Conservation (phyloP, 2,329 filamentous ascomycete species). For the Venturia aucupariae region DNA sequence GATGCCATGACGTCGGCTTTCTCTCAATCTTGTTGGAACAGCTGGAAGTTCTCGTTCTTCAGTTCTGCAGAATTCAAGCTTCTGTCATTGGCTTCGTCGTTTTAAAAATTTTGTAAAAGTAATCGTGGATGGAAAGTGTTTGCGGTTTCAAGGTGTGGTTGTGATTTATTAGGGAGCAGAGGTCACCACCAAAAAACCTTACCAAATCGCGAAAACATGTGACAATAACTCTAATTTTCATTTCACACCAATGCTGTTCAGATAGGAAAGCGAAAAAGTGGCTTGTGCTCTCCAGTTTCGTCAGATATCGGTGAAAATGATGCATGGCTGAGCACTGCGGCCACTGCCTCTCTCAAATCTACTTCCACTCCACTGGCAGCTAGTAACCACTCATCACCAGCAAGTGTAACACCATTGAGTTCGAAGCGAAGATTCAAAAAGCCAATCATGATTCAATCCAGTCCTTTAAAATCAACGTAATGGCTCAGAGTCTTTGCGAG, state of each 20-base stretch:
- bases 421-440: background rate
- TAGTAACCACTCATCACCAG: too few relatives aligned
- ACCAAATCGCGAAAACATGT: background rate
- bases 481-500: background rate
- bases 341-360: background rate
- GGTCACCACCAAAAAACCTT: background rate
- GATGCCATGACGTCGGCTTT: conserved; percentile 20
- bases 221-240: background rate
- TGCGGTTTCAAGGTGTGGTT: background rate
- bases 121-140: background rate
- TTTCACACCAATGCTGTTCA: background rate
- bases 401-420: too few relatives aligned
- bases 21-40: background rate
- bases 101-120: too few relatives aligned
- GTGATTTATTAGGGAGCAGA: background rate
- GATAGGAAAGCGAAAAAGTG: too few relatives aligned
- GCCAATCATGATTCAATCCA: background rate
- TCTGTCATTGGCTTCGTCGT: too few relatives aligned
- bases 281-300: too few relatives aligned
- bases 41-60: background rate
- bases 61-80: too few relatives aligned
- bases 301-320: too few relatives aligned
- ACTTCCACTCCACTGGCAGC: too few relatives aligned
- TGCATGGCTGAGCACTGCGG: too few relatives aligned
- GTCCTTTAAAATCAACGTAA: background rate